Percentiles rank a stretch among this genome's conserved stretches.
phyloP scores from a whole-genome alignment of 805 yeast genomes.

The Grigorovia transvaalensis region DNA sequence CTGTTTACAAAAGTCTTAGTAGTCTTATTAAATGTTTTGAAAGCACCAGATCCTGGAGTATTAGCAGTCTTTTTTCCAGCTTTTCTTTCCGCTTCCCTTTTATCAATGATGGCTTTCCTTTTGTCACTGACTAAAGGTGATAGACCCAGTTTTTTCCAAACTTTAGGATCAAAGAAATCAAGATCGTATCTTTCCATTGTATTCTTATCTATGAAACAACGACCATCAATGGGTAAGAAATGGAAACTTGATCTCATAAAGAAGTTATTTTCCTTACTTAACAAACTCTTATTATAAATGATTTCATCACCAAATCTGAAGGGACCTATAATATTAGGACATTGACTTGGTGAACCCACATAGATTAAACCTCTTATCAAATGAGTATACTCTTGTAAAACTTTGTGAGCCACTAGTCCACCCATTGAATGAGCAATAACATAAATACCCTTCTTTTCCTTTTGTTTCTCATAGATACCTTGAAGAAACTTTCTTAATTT shows the following conservation, averaged over 20 bases:
- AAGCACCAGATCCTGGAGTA: neutral
- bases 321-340: constrained; percentile 82
- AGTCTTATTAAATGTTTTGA: constrained; percentile 3
- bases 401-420: constrained; percentile 75
- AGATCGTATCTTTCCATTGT: constrained; percentile 50
- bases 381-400: constrained; percentile 55
- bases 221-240: constrained; percentile 68
- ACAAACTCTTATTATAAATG: constrained; percentile 56
- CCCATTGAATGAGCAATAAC: constrained; percentile 94
- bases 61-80: neutral
- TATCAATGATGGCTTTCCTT: constrained; percentile 11
- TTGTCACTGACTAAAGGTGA: constrained; percentile 56
- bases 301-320: constrained; percentile 74
- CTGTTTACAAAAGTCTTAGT: constrained; percentile 6
- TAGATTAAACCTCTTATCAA: constrained; percentile 67
- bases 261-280: constrained; percentile 75
- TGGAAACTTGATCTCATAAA: constrained; percentile 78
- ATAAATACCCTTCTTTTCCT: constrained; percentile 39
- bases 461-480: constrained; percentile 31
- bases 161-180: constrained; percentile 71
- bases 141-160: constrained; percentile 67
- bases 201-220: constrained; percentile 54
- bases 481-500: constrained; percentile 42
- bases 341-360: constrained; percentile 75
- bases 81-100: constrained; percentile 1